Percentiles rank a stretch among this genome's conserved stretches.
Evolutionary conservation across 805 yeast genomes (phyloP).

Genomic region (Lachancea lanzarotensis): DNA sequence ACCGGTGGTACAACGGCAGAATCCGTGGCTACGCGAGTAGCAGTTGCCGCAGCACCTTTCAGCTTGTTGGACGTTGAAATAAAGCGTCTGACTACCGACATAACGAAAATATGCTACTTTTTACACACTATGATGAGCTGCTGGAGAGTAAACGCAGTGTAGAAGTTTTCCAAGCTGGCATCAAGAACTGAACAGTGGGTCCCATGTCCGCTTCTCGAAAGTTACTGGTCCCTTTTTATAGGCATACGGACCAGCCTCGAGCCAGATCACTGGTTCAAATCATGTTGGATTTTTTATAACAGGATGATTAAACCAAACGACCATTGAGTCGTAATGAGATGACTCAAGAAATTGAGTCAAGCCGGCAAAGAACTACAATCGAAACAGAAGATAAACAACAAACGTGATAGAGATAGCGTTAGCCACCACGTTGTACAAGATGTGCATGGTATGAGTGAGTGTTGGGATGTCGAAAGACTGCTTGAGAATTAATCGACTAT

Average conservation of each 20-base stretch:
- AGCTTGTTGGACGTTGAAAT: constrained; percentile 6
- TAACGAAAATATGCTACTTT: neutral
- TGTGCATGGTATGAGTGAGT: no score
- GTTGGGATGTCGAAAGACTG: no score
- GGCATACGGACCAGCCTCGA: no score
- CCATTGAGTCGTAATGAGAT: neutral
- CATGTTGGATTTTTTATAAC: neutral
- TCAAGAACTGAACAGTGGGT: no score
- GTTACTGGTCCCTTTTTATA: no score
- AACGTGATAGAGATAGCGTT: neutral
- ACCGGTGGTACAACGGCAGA: neutral
- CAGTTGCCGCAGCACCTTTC: constrained; percentile 10
- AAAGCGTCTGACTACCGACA: constrained; percentile 9
- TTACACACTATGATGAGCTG: neutral
- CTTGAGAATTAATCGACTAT: no score
- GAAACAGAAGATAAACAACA: neutral
- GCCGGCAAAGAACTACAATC: neutral
- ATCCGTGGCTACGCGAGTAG: constrained; percentile 10
- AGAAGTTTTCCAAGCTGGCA: neutral
- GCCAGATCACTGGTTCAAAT: neutral
- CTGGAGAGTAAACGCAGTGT: neutral
- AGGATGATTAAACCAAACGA: neutral
- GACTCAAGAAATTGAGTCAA: neutral
- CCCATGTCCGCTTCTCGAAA: no score
- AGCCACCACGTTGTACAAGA: no score